A percentile compares a stretch with the other conserved stretches of the same genome.
phyloP scores from a whole-genome alignment of 257 asterid genomes.

The Orobanche coerulescens region DNA sequence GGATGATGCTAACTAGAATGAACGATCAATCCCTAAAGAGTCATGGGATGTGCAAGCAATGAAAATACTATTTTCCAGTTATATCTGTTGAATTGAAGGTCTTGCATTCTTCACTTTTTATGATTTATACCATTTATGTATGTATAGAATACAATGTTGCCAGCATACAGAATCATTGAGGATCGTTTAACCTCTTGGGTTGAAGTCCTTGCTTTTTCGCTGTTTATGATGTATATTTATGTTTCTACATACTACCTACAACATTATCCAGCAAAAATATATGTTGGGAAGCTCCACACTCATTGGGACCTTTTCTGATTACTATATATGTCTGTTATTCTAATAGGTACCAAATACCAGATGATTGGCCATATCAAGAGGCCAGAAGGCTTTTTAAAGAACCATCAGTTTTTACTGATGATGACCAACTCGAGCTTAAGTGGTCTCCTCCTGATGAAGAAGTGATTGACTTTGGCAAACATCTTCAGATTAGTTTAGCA shows the following conservation, averaged over 20 bases:
- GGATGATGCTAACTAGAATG: not conserved
- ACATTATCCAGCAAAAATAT: not conserved
- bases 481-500: constrained; percentile 12
- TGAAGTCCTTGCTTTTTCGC: not conserved
- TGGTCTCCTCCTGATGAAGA: constrained; percentile 98
- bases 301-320: not conserved
- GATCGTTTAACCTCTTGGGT: not conserved
- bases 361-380: constrained; percentile 88
- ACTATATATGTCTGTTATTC: constrained; percentile 4
- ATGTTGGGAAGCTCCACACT: constrained; percentile 8
- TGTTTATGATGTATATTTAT: not conserved
- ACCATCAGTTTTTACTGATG: constrained; percentile 62
- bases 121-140: not conserved
- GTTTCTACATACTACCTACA: not conserved
- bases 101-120: not conserved
- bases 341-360: constrained; percentile 84
- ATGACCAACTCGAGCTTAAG: constrained; percentile 68
- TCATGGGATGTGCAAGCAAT: not conserved
- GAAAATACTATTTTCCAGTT: not conserved
- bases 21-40: not conserved
- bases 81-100: not conserved
- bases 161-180: not conserved
- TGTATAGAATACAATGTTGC: not conserved
- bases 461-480: constrained; percentile 36
- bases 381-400: constrained; percentile 92